Percentiles rank a stretch among this genome's conserved stretches.
Conservation (phyloP, 31 red algal species). For the Porphyra umbilicalis region DNA sequence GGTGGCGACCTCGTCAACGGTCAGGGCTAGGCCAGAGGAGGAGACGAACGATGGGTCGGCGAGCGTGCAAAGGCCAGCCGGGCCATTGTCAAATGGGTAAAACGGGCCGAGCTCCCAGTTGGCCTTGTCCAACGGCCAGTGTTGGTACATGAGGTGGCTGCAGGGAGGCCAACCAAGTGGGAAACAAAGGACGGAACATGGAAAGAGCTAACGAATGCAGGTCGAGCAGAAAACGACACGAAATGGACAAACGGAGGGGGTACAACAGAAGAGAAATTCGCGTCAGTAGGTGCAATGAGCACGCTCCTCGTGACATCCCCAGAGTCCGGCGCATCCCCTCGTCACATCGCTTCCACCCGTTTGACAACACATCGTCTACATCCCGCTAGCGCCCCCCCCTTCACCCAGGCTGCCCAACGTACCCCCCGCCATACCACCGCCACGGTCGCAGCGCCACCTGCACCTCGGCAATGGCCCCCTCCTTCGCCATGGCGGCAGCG, state of each 20-base stretch:
- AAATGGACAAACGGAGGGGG: no score
- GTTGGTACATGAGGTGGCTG: constrained; percentile 76
- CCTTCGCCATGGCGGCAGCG: neutral
- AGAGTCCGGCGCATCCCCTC: neutral
- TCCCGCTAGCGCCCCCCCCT: no score
- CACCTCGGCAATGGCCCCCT: neutral
- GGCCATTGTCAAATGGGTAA: constrained; percentile 94
- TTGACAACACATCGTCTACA: no score
- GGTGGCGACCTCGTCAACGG: constrained; percentile 36
- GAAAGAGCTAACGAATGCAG: no score
- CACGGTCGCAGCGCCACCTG: neutral
- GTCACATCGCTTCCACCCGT: neutral
- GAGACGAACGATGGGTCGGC: constrained; percentile 52
- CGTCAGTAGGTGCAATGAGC: no score
- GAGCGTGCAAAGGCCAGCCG: constrained; percentile 74
- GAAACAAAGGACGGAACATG: no score
- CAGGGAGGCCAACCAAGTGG: constrained; percentile 50
- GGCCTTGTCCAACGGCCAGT: constrained; percentile 62
- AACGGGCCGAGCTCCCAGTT: constrained; percentile 57
- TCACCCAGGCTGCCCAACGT: neutral
- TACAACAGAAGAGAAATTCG: no score
- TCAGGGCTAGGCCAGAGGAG: constrained; percentile 36
- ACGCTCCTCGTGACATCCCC: no score
- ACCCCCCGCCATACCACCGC: neutral
- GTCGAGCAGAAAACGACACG: no score